Evolutionary conservation across 805 yeast genomes (phyloP).

Genomic region (Candida yuanshanica): DNA sequence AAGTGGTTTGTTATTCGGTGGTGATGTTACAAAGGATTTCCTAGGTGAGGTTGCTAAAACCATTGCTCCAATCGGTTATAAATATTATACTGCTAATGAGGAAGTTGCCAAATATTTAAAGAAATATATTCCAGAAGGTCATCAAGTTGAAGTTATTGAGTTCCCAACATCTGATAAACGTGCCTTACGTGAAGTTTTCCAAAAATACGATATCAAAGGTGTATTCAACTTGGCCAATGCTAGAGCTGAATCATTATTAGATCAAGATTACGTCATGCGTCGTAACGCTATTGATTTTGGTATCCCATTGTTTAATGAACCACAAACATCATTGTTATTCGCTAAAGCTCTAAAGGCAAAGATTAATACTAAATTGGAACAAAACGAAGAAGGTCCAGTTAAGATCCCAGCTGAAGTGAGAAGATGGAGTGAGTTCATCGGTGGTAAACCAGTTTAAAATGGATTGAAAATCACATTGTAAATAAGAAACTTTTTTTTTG

Average conservation of each 20-base stretch:
- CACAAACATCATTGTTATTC: conserved; percentile 84
- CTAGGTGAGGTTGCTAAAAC: conserved; percentile 70
- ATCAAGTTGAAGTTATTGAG: conserved; percentile 56
- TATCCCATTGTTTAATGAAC: conserved; percentile 94
- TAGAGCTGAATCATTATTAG: conserved; percentile 79
- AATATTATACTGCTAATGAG: conserved; percentile 70
- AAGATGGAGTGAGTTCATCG: conserved; percentile 96
- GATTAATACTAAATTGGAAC: conserved; percentile 48
- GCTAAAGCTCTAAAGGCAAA: conserved; percentile 76
- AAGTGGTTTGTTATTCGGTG: conserved; percentile 86
- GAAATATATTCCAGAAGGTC: conserved; percentile 33
- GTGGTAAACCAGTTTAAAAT: conserved; percentile 73
- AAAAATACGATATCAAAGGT: conserved; percentile 72
- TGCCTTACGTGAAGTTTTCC: conserved; percentile 89
- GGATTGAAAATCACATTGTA: background rate
- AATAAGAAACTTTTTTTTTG: background rate
- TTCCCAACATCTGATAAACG: conserved; percentile 94
- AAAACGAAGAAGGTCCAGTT: conserved; percentile 39
- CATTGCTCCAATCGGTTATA: conserved; percentile 71
- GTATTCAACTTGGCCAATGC: conserved; percentile 90
- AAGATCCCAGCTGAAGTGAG: conserved; percentile 78
- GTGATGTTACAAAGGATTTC: conserved; percentile 70
- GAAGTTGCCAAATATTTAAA: conserved; percentile 67
- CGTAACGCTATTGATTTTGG: conserved; percentile 98
- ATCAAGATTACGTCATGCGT: conserved; percentile 96